Base-by-base conservation (phyloP, 2,329 filamentous ascomycete species). In the Clonostachys chloroleuca region DNA sequence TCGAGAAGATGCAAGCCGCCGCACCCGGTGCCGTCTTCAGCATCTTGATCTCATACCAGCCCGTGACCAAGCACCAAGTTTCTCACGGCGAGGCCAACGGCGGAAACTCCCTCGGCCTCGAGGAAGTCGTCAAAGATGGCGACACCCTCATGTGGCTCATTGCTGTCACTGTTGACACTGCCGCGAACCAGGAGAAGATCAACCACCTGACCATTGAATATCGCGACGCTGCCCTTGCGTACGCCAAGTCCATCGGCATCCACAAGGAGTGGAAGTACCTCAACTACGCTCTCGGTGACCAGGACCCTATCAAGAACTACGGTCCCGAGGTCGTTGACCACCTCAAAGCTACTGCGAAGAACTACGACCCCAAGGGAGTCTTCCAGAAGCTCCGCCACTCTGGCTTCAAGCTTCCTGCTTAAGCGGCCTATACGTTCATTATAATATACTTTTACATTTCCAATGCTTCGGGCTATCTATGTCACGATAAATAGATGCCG, bases 211-310 rank as follows among this genome's bases (percentile, higher is more conserved):
- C 57, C 13, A 45, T 58, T 14, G 54, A 59, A 35, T 57, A 62
- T 12, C 37, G 57, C 5, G 46, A 54, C 6, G 48, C 59, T 0
- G 51, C 63, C 24, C 54, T 62, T 42, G 46, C 49, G 4, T 59
- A 59, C 12, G 55, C 63, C 12, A 51, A 50, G 8, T 43, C 60
- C 43, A 49, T 63, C 20, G 59, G 59, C 17, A 51, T 56, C 4
- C 58, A 63, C 49, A 55, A 59, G 43, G 53, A 67, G 35, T 70
- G 62, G 56, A 57, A 65, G 34, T 75, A 69, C 49, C 58, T 73
- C 39, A 74, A 75, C 55, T 75, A 75, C 44, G 69, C 70, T 1
- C 58, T 61, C 33, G 51, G 54, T 3, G 58, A 60, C 40, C 68
- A 75, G 56, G 54, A 67, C 18, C 66, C 69, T 1, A 55, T 72